These are phyloP conservation scores for Fulvia fulva DNA, from an alignment of 2,329 filamentous ascomycete genomes.

Conservation along the genomic window DNA sequence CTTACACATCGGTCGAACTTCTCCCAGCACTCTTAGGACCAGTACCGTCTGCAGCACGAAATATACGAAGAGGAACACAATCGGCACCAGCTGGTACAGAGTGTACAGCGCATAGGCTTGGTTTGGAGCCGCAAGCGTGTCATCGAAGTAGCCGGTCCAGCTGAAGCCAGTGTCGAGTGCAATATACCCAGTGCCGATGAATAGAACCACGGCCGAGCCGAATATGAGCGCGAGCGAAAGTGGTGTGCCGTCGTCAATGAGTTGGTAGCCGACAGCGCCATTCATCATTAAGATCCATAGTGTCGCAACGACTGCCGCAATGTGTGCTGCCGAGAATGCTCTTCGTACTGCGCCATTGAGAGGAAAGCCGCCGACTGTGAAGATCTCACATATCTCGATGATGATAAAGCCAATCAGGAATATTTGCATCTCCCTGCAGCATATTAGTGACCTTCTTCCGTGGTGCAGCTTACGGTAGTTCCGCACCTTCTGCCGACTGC, in stretches of 20 bases:
- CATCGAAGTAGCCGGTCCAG: slow-evolving; percentile 76
- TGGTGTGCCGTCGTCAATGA: slow-evolving; percentile 88
- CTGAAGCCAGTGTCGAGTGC: slow-evolving; percentile 85
- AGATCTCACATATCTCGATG: slow-evolving; percentile 91
- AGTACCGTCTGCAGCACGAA: slow-evolving; percentile 78
- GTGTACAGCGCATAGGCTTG: slow-evolving; percentile 86
- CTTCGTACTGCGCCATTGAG: slow-evolving; percentile 66
- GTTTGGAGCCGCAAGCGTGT: slow-evolving; percentile 47
- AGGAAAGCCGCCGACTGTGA: slow-evolving; percentile 87
- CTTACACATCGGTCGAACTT: slow-evolving; percentile 81
- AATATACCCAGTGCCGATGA: slow-evolving; percentile 92
- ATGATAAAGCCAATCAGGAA: slow-evolving; percentile 85
- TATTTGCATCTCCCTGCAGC: slow-evolving; percentile 83
- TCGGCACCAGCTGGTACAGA: slow-evolving; percentile 82
- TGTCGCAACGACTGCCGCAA: slow-evolving; percentile 83
- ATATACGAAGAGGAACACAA: slow-evolving; percentile 85
- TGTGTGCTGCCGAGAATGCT: slow-evolving; percentile 83
- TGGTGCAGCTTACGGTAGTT: background rate
- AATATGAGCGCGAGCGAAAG: slow-evolving; percentile 74
- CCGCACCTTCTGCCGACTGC: slow-evolving; percentile 85
- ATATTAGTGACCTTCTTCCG: slow-evolving; percentile 3
- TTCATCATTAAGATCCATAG: slow-evolving; percentile 65
- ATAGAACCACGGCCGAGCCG: slow-evolving; percentile 65
- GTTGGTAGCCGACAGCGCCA: slow-evolving; percentile 76
- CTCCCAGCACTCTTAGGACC: slow-evolving; percentile 80